phyloP scores from a whole-genome alignment of 805 yeast genomes.

The Candida adriatica region DNA sequence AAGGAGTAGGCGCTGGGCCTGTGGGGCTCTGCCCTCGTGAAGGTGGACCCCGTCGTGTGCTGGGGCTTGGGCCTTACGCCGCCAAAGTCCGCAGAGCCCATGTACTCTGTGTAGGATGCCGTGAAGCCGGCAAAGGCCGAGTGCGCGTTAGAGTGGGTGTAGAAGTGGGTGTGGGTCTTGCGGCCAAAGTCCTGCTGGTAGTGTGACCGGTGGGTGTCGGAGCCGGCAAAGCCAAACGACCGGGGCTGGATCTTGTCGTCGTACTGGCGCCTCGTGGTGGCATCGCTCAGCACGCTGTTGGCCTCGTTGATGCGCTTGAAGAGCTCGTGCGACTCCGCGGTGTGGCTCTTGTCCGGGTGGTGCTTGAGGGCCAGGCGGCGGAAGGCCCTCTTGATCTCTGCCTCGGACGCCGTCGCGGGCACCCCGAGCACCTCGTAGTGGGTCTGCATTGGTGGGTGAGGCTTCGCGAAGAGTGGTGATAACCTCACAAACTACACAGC shows the following conservation, averaged over 20 bases:
- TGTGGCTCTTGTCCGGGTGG: conserved; percentile 40
- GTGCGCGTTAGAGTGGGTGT: too few relatives aligned
- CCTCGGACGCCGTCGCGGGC: conserved; percentile 11
- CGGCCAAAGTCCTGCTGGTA: neutral
- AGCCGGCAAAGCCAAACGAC: too few relatives aligned
- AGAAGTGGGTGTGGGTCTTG: neutral
- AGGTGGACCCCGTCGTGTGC: neutral
- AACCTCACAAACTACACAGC: neutral
- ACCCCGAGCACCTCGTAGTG: conserved; percentile 28
- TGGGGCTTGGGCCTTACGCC: neutral
- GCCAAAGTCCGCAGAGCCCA: neutral
- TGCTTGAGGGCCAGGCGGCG: conserved; percentile 31
- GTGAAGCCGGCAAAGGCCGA: too few relatives aligned
- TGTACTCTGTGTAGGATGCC: neutral
- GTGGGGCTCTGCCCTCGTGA: neutral
- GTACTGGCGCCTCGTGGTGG: conserved; percentile 14
- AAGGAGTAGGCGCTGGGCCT: neutral
- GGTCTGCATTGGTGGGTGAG: conserved; percentile 9
- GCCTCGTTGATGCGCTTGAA: conserved; percentile 30
- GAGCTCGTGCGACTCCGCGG: conserved; percentile 17
- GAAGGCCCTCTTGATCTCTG: conserved; percentile 32
- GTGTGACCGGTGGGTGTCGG: too few relatives aligned
- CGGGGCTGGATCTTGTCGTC: neutral
- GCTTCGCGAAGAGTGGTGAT: conserved; percentile 1
- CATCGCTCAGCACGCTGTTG: conserved; percentile 24